phyloP scores from a whole-genome alignment of 1,139 yeast genomes.

The Geotrichum europaeum region DNA sequence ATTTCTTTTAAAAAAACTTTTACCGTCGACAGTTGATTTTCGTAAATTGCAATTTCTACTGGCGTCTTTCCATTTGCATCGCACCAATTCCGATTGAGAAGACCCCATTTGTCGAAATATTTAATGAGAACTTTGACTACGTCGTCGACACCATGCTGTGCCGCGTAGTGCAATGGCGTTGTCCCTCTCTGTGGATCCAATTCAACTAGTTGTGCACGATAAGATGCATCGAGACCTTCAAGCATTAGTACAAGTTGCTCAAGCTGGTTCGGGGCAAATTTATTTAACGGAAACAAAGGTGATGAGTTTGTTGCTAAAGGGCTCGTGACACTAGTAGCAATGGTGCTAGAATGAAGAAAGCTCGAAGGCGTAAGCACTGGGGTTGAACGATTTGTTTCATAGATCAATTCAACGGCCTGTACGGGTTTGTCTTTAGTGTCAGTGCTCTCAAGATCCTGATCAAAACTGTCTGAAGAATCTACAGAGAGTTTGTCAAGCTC shows the following conservation, averaged over 20 bases:
- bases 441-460: background rate
- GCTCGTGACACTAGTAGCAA: background rate
- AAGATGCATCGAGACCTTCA: background rate
- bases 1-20: slow-evolving; percentile 50
- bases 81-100: slow-evolving; percentile 55
- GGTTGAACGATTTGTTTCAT: background rate
- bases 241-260: background rate
- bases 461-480: background rate
- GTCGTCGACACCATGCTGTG: slow-evolving; percentile 74
- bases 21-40: slow-evolving; percentile 75
- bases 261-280: background rate
- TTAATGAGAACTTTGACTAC: slow-evolving; percentile 54
- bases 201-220: background rate
- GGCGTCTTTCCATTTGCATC: slow-evolving; percentile 83
- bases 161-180: slow-evolving; percentile 86
- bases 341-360: background rate
- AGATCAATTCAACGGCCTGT: background rate
- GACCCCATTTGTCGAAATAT: slow-evolving; percentile 47
- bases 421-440: background rate
- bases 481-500: background rate
- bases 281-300: background rate
- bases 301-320: background rate
- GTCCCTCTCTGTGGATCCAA: background rate
- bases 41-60: slow-evolving; percentile 72
- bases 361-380: background rate